Evolutionary conservation across 2,329 filamentous ascomycete species (phyloP).

Genomic region (Xylaria sp.): DNA sequence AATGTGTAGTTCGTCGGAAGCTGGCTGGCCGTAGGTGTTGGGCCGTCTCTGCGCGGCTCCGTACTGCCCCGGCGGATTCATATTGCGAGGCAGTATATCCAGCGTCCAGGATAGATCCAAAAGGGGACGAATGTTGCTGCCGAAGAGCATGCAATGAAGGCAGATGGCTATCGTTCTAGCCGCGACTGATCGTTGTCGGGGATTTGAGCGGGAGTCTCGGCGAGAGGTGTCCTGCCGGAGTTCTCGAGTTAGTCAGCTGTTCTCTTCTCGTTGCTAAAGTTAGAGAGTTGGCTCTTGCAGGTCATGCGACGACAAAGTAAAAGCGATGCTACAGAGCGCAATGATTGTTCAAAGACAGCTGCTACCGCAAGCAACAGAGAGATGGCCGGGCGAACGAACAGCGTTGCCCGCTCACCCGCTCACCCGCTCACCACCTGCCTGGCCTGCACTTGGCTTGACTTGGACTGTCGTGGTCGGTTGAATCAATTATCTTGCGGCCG

Average conservation of each 20-base stretch:
- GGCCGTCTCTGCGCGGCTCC: constrained; percentile 53
- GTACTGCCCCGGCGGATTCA: constrained; percentile 55
- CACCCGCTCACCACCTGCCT: not conserved
- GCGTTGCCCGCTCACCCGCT: constrained; percentile 1
- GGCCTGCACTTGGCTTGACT: not conserved
- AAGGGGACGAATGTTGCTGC: not conserved
- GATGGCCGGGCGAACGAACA: not conserved
- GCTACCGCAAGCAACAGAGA: not conserved
- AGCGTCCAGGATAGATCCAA: constrained; percentile 22
- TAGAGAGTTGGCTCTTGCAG: not conserved
- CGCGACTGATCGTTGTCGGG: not conserved
- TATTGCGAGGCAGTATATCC: constrained; percentile 38
- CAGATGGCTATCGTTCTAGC: not conserved
- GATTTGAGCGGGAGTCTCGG: not conserved
- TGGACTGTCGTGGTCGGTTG: constrained; percentile 5
- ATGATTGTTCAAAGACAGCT: not conserved
- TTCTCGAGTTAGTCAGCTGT: not conserved
- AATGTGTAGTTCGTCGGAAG: constrained; percentile 65
- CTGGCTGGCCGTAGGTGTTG: constrained; percentile 54
- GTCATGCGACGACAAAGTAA: constrained; percentile 6
- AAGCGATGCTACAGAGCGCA: too few relatives aligned
- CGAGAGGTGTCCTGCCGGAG: not conserved
- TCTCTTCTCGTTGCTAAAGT: not conserved
- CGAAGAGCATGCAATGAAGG: not conserved
- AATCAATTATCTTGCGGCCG: not conserved